phyloP scores from a whole-genome alignment of 2,329 filamentous ascomycete genomes.

The Lojkania enalia region DNA sequence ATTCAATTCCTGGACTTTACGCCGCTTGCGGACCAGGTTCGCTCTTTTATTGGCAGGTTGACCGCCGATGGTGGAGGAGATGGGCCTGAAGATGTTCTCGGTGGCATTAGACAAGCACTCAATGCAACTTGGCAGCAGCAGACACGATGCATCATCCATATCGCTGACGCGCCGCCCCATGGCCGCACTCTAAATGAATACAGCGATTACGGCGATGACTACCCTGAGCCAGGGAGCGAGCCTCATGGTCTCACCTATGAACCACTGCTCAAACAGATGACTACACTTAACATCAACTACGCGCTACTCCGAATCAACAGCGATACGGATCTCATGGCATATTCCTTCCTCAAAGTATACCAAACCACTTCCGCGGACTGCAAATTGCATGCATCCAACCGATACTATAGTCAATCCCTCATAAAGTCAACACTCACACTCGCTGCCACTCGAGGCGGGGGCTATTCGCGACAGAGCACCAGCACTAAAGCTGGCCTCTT shows the following conservation, averaged over 20 bases:
- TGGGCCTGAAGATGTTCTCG: constrained; percentile 44
- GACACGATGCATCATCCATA: constrained; percentile 42
- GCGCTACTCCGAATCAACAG: constrained; percentile 34
- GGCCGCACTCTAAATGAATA: constrained; percentile 28
- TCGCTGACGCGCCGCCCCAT: constrained; percentile 40
- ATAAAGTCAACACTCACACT: not conserved
- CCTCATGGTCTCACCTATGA: constrained; percentile 34
- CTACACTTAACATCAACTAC: constrained; percentile 37
- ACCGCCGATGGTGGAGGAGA: constrained; percentile 35
- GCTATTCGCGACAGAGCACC: not conserved
- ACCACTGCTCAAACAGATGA: constrained; percentile 23
- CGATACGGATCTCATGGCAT: constrained; percentile 37
- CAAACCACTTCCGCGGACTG: constrained; percentile 16
- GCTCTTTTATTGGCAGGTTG: constrained; percentile 28
- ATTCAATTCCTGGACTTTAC: constrained; percentile 42
- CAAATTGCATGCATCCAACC: constrained; percentile 28
- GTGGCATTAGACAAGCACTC: constrained; percentile 38
- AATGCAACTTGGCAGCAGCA: constrained; percentile 39
- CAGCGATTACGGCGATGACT: constrained; percentile 18
- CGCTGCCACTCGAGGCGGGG: not conserved
- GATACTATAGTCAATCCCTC: constrained; percentile 14
- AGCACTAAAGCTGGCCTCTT: not conserved
- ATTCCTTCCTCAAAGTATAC: constrained; percentile 28
- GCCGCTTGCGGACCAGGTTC: constrained; percentile 18
- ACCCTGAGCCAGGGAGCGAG: constrained; percentile 27